A percentile compares a stretch with the other conserved stretches of the same genome.
phyloP scores from a whole-genome alignment of 108 stramenopile genomes.

The Cyclostephanos tholiformis region DNA sequence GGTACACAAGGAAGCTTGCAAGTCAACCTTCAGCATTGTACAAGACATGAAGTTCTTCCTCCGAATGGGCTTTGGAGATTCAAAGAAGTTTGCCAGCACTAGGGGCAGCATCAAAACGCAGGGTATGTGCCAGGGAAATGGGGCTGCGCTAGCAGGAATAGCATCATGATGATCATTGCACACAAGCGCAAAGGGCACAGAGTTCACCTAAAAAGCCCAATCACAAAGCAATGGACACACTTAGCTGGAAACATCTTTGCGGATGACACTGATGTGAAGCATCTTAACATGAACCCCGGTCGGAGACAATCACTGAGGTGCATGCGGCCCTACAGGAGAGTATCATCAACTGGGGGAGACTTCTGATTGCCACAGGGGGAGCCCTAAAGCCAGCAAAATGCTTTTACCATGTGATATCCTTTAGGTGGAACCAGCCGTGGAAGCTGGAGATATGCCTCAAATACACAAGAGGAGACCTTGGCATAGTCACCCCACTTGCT shows the following conservation, averaged over 20 bases:
- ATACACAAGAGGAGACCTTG: not conserved
- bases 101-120: too few relatives aligned
- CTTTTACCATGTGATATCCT: conserved; percentile 23
- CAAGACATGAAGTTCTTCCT: conserved; percentile 11
- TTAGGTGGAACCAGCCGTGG: conserved; percentile 5
- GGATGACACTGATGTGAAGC: not conserved
- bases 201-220: too few relatives aligned
- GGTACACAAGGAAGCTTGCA: not conserved
- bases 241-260: too few relatives aligned
- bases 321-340: too few relatives aligned
- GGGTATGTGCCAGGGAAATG: too few relatives aligned
- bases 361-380: too few relatives aligned
- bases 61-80: conserved; percentile 3
- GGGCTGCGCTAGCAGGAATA: too few relatives aligned
- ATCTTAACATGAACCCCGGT: not conserved
- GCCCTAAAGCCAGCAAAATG: too few relatives aligned
- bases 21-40: not conserved
- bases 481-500: conserved; percentile 9
- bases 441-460: conserved; percentile 16
- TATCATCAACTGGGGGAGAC: too few relatives aligned
- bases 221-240: too few relatives aligned
- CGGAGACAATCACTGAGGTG: not conserved
- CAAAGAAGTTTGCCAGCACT: not conserved
- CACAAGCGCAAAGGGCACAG: too few relatives aligned
- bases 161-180: not conserved